Evolutionary conservation across 192 early-diverging fungal species (phyloP).

Genomic region (Linnemannia schmuckeri): DNA sequence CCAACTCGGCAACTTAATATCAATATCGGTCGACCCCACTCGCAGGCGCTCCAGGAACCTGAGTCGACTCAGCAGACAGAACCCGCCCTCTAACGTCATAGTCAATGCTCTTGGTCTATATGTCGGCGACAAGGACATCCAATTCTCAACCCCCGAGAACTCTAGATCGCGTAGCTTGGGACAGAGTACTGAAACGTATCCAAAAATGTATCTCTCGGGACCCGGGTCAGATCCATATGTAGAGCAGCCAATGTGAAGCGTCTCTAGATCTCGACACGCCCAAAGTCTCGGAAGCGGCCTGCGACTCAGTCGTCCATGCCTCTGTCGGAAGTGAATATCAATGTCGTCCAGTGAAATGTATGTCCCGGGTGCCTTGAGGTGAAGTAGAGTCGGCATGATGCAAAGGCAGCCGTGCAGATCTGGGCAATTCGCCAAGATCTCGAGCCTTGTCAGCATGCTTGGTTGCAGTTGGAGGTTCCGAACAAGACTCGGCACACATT

Average conservation of each 20-base stretch:
- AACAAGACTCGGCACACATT: not conserved
- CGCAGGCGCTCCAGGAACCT: not conserved
- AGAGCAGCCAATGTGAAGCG: not conserved
- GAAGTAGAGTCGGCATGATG: not conserved
- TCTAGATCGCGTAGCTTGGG: not conserved
- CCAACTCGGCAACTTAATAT: not conserved
- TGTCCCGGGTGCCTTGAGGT: not conserved
- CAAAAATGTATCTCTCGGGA: not conserved
- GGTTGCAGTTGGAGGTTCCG: not conserved
- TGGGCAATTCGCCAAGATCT: not conserved
- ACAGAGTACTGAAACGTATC: not conserved
- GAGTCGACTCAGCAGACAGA: slow-evolving; percentile 1
- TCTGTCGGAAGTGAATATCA: not conserved
- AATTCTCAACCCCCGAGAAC: not conserved
- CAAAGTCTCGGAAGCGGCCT: not conserved
- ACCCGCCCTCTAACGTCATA: not conserved
- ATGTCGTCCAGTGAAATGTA: not conserved
- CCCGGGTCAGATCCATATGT: not conserved
- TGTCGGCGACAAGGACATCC: not conserved
- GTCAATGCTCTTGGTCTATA: not conserved
- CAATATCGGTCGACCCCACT: not conserved
- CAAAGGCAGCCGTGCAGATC: not conserved
- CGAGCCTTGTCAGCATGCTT: not conserved
- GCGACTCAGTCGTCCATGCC: not conserved
- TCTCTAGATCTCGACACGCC: not conserved